Evolutionary conservation across 495 filamentous ascomycete species (phyloP).

Genomic region (Hypoxylon rickii): DNA sequence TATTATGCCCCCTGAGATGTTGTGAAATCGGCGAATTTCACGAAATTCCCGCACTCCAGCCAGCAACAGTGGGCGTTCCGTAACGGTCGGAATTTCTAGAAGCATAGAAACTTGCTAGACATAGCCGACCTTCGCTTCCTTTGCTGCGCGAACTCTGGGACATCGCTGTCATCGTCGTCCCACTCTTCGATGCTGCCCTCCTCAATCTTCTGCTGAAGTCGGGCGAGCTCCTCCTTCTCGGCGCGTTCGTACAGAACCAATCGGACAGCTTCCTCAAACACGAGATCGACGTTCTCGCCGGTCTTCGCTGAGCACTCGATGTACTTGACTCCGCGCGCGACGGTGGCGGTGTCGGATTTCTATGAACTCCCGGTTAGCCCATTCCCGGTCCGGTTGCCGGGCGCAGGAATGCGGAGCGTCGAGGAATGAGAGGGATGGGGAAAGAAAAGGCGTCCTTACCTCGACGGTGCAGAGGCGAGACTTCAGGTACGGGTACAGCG

Average conservation of each 20-base stretch:
- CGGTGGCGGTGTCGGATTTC: slow-evolving; percentile 6
- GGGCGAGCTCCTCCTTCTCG: slow-evolving; percentile 1
- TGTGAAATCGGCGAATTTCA: no score
- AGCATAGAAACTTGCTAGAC: no score
- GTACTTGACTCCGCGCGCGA: slow-evolving; percentile 25
- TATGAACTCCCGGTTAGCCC: slow-evolving; percentile 3
- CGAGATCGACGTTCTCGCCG: slow-evolving; percentile 27
- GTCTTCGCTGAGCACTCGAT: slow-evolving; percentile 38
- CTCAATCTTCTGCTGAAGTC: neutral
- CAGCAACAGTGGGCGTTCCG: no score
- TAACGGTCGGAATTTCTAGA: no score
- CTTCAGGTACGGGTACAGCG: slow-evolving; percentile 19
- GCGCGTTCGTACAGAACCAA: slow-evolving; percentile 19
- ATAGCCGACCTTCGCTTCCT: no score
- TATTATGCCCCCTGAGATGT: no score
- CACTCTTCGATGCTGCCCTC: no score
- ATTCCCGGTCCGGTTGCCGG: no score
- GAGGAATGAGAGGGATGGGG: neutral
- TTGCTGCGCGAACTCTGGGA: no score
- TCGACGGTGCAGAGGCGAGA: slow-evolving; percentile 6
- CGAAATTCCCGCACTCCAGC: no score
- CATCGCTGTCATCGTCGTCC: no score
- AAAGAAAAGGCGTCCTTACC: slow-evolving; percentile 3
- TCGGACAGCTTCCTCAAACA: slow-evolving; percentile 31
- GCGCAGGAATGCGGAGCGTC: neutral